Percentiles rank a stretch among this genome's conserved stretches.
These are phyloP conservation scores for Solanum medicagineum DNA, from an alignment of 257 asterid genomes.

Conservation along the genomic window DNA sequence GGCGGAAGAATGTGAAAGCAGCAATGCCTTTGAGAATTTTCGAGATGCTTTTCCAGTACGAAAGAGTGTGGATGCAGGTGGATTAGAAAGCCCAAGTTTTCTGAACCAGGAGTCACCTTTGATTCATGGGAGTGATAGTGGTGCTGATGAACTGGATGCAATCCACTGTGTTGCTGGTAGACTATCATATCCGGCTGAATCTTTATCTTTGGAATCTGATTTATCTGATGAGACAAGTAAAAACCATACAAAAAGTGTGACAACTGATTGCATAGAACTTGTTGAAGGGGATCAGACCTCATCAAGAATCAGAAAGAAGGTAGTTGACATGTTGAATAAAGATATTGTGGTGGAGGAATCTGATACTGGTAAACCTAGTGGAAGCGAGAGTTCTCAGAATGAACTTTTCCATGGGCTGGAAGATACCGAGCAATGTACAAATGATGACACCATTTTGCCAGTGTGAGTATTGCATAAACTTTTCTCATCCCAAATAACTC, in stretches of 20 bases:
- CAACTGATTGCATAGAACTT: not conserved
- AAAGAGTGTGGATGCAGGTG: slow-evolving; percentile 9
- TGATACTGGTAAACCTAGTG: slow-evolving; percentile 11
- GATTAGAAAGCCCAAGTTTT: slow-evolving; percentile 14
- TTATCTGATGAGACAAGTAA: not conserved
- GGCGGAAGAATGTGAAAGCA: slow-evolving; percentile 8
- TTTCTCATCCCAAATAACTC: not conserved
- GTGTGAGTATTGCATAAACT: slow-evolving; percentile 28
- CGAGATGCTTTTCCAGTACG: slow-evolving; percentile 12
- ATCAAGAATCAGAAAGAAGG: not conserved
- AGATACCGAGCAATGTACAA: not conserved
- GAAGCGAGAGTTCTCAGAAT: slow-evolving; percentile 11
- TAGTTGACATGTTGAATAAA: not conserved
- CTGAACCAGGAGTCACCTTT: slow-evolving; percentile 12
- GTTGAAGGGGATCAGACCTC: slow-evolving; percentile 1
- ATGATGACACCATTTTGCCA: slow-evolving; percentile 15
- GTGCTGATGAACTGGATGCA: slow-evolving; percentile 16
- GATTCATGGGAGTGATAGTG: slow-evolving; percentile 14
- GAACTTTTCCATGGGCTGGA: slow-evolving; percentile 12
- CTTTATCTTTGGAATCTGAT: slow-evolving; percentile 3
- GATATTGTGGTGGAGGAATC: slow-evolving; percentile 2
- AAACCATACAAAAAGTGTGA: not conserved
- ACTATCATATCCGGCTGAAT: slow-evolving; percentile 8
- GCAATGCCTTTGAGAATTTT: slow-evolving; percentile 7
- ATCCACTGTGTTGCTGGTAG: slow-evolving; percentile 8